phyloP scores from a whole-genome alignment of 306 rosid genomes.

The Nissolia schottii region DNA sequence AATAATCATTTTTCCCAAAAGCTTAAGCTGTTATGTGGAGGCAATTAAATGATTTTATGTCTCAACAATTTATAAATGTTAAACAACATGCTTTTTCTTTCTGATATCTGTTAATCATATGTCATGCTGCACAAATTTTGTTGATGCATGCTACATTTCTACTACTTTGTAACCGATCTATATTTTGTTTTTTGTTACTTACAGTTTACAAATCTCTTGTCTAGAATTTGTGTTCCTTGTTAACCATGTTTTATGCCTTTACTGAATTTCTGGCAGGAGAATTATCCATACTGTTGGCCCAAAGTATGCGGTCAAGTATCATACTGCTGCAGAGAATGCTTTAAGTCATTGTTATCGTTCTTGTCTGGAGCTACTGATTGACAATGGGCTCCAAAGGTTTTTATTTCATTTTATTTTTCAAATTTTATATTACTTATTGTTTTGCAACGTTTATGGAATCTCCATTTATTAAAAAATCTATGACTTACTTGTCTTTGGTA shows the following conservation, averaged over 20 bases:
- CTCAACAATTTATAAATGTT: neutral
- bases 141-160: conserved; percentile 4
- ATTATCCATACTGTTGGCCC: conserved; percentile 97
- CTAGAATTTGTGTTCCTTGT: neutral
- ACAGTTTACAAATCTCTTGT: neutral
- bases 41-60: too few relatives aligned
- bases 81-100: neutral
- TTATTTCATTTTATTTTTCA: neutral
- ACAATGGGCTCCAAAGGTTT: conserved; percentile 80
- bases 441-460: conserved; percentile 6
- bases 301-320: conserved; percentile 94
- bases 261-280: conserved; percentile 53
- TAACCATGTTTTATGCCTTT: conserved; percentile 12
- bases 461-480: conserved; percentile 2
- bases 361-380: conserved; percentile 92
- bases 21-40: too few relatives aligned
- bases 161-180: neutral
- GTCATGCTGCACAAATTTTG: neutral
- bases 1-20: too few relatives aligned
- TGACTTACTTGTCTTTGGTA: conserved; percentile 26
- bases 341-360: conserved; percentile 96
- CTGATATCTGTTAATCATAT: neutral
- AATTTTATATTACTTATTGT: conserved; percentile 7
- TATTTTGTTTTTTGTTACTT: neutral
- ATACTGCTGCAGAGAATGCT: conserved; percentile 98